phyloP scores from a whole-genome alignment of 2,329 filamentous ascomycete genomes.

The Calonectria fujianensis region DNA sequence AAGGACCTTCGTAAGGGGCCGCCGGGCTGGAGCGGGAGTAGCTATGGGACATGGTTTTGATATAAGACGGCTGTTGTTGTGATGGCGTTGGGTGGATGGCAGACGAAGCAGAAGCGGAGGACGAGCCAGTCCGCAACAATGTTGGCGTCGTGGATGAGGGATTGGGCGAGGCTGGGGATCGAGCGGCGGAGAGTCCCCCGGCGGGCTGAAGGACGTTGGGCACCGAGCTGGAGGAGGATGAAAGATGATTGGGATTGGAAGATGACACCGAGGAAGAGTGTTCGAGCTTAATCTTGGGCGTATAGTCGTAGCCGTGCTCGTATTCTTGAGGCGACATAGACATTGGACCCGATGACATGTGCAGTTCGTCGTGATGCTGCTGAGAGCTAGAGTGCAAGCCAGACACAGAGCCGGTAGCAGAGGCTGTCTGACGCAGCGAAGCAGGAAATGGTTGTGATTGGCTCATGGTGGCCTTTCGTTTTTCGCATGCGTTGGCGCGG shows the following conservation, averaged over 20 bases:
- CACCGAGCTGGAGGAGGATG: constrained; percentile 65
- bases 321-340: constrained; percentile 70
- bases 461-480: constrained; percentile 61
- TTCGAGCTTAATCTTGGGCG: constrained; percentile 72
- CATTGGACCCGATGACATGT: constrained; percentile 68
- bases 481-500: constrained; percentile 40
- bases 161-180: constrained; percentile 63
- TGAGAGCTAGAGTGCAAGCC: constrained; percentile 50
- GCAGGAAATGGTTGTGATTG: constrained; percentile 64
- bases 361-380: constrained; percentile 70
- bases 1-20: constrained; percentile 71
- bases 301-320: constrained; percentile 64
- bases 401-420: constrained; percentile 43
- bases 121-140: constrained; percentile 59
- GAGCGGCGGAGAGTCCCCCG: constrained; percentile 61
- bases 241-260: constrained; percentile 63
- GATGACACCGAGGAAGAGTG: constrained; percentile 63
- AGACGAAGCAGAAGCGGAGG: constrained; percentile 52
- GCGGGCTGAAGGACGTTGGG: constrained; percentile 77
- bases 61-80: constrained; percentile 72
- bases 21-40: constrained; percentile 92
- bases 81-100: constrained; percentile 63
- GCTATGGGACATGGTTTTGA: constrained; percentile 78
- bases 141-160: constrained; percentile 61
- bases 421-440: constrained; percentile 54